phyloP scores from a whole-genome alignment of 306 rosid genomes.

The Albizia julibrissin region DNA sequence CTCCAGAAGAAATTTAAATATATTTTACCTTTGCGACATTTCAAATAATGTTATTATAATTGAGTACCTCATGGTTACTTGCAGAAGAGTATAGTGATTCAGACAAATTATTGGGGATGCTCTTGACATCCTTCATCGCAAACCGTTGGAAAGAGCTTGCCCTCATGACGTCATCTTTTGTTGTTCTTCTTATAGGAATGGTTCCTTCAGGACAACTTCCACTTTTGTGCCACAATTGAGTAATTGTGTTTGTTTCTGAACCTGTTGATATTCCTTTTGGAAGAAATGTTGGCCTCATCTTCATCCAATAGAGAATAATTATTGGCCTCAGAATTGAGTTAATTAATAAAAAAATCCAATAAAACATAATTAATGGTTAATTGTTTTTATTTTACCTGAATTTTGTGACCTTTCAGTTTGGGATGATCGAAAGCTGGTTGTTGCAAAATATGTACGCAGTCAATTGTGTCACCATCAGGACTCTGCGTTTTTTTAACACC shows the following conservation, averaged over 20 bases:
- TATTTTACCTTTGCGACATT: too few species aligned
- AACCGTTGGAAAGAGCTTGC: slow-evolving; percentile 48
- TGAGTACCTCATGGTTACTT: background rate
- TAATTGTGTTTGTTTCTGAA: slow-evolving; percentile 37
- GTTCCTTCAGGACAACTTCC: slow-evolving; percentile 39
- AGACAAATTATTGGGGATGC: slow-evolving; percentile 18
- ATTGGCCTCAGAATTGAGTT: slow-evolving; percentile 1
- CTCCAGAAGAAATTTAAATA: too few species aligned
- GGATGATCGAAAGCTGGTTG: slow-evolving; percentile 54
- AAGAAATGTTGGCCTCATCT: slow-evolving; percentile 36
- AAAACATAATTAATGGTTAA: background rate
- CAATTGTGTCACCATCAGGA: slow-evolving; percentile 61
- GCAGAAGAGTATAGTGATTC: background rate
- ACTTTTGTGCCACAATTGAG: slow-evolving; percentile 31
- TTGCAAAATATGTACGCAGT: slow-evolving; percentile 5
- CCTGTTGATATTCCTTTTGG: background rate
- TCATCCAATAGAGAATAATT: background rate
- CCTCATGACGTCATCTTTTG: slow-evolving; percentile 46
- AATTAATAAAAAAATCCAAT: background rate
- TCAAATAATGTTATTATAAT: too few species aligned
- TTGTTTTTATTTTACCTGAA: slow-evolving; percentile 38
- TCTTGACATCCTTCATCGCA: slow-evolving; percentile 17
- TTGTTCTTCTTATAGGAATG: slow-evolving; percentile 53
- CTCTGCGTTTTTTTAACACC: slow-evolving; percentile 39
- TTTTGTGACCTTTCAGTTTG: slow-evolving; percentile 48